Conservation (phyloP, 768 basidiomycete genomes). For the Rhizopogon rudus region DNA sequence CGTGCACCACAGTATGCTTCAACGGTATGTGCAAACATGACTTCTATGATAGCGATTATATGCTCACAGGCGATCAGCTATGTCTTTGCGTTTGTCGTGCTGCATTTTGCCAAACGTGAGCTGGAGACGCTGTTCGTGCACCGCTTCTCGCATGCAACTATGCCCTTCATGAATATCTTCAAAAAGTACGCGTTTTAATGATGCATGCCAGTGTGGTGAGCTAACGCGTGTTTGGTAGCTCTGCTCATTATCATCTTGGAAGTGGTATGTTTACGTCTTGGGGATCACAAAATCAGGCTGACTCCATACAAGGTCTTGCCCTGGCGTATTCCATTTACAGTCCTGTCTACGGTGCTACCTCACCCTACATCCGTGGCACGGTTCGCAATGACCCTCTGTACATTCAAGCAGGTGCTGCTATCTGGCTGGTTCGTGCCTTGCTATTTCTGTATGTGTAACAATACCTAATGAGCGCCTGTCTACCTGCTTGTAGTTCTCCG, state of each 20-base stretch:
- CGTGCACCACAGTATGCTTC: conserved; percentile 71
- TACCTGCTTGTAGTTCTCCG: conserved; percentile 54
- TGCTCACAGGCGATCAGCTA: conserved; percentile 37
- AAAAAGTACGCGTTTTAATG: conserved; percentile 64
- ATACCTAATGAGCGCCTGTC: conserved; percentile 1
- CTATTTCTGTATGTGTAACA: background rate
- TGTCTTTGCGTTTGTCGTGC: conserved; percentile 68
- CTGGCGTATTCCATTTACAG: conserved; percentile 81
- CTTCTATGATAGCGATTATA: background rate
- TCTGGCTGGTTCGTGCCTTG: conserved; percentile 67
- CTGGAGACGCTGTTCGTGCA: conserved; percentile 92
- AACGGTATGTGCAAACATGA: conserved; percentile 46
- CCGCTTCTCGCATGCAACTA: conserved; percentile 92
- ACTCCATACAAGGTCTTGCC: conserved; percentile 48
- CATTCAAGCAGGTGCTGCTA: conserved; percentile 55
- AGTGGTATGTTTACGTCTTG: conserved; percentile 38
- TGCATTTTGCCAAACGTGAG: conserved; percentile 91
- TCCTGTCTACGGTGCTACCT: conserved; percentile 65
- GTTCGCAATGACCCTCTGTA: conserved; percentile 61
- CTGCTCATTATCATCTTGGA: conserved; percentile 82
- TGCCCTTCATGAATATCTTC: conserved; percentile 83
- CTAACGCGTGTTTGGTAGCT: conserved; percentile 43
- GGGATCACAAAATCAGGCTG: background rate
- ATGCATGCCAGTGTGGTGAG: background rate
- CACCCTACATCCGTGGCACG: conserved; percentile 58